Evolutionary conservation across 1,139 yeast genomes (phyloP).

Genomic region (Debaryomyces singareniensis): DNA sequence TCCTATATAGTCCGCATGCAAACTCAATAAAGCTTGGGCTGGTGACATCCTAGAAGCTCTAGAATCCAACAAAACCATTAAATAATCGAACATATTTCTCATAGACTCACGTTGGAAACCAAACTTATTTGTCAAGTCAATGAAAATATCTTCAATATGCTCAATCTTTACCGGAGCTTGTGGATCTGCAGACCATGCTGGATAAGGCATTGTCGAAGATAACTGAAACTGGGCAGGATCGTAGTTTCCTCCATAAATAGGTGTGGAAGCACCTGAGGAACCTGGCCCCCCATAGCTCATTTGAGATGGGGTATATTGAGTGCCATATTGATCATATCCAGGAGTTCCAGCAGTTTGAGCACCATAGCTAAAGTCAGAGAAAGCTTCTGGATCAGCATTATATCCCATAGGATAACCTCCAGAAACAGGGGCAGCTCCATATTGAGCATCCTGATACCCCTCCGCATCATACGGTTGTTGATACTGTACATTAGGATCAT

Average conservation of each 20-base stretch:
- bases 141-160: constrained; percentile 87
- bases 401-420: constrained; percentile 45
- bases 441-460: constrained; percentile 37
- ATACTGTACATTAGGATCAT: constrained; percentile 48
- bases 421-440: constrained; percentile 22
- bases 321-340: constrained; percentile 71
- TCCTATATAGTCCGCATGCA: constrained; percentile 88
- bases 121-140: constrained; percentile 82
- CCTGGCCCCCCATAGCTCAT: constrained; percentile 80
- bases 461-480: constrained; percentile 47
- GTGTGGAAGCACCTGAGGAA: constrained; percentile 94
- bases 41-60: constrained; percentile 97
- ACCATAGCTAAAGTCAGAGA: constrained; percentile 71
- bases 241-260: constrained; percentile 71
- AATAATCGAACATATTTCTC: constrained; percentile 95
- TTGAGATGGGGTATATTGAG: constrained; percentile 76
- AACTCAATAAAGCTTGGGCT: constrained; percentile 81
- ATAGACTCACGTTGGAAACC: constrained; percentile 98
- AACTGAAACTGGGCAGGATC: constrained; percentile 62
- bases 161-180: constrained; percentile 76
- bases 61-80: constrained; percentile 90
- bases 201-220: constrained; percentile 72
- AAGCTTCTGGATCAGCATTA: constrained; percentile 65
- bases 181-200: constrained; percentile 93
- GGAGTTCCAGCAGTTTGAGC: constrained; percentile 64